Base-by-base conservation (phyloP, 305 asterid species). In the Fraxinus latifolia region DNA sequence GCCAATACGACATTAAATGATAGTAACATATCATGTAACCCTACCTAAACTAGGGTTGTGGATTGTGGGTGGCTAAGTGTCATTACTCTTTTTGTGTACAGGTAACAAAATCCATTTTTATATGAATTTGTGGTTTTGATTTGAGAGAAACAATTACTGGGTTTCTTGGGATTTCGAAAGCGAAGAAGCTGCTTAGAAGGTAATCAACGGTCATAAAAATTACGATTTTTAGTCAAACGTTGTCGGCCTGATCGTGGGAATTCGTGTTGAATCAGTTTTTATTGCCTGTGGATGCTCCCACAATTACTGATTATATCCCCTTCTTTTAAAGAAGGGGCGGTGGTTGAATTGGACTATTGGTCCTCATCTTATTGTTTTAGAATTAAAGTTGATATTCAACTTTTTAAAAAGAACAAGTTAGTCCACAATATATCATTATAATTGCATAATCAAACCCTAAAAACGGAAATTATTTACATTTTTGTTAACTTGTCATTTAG, bases 231-330 rank as follows among this genome's bases (percentile, higher is more conserved):
- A 37, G 58, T 78, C 21, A 21, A 77, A 75, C 9, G 47, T 76
- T 31, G 76, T 81, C 60, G 6, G 80, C 21, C 58, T 9, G 14
- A 76, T 60, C 72, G 25, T 65, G 7, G 50, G 4, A 11, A 17
- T 72, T 65, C 34, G 34, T n/a, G 68, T 15, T 39, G n/a, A 32
- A 37, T 7, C 11, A 53, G 23, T 75, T 77, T 17, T 15, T 42
- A 5, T 74, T 50, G 50, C 37, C 74, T 82, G 80, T 68, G 44
- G 27, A 33, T 68, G 29, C 1, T 68, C 81, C 58, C 83, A 78
- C 47, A 7, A 12, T 83, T 15, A 33, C 65, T 19, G 32, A 77
- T 55, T 55, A 55, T 44, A 14, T 44, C 17, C 55, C 53, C n/a
- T 39, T 1, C 7, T 36, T 7, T 36, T 36, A 36, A 7, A 37